Evolutionary conservation across 306 rosid species (phyloP), one percentile per base, ranked within the genome.

Genomic region (Lupinus albus): DNA sequence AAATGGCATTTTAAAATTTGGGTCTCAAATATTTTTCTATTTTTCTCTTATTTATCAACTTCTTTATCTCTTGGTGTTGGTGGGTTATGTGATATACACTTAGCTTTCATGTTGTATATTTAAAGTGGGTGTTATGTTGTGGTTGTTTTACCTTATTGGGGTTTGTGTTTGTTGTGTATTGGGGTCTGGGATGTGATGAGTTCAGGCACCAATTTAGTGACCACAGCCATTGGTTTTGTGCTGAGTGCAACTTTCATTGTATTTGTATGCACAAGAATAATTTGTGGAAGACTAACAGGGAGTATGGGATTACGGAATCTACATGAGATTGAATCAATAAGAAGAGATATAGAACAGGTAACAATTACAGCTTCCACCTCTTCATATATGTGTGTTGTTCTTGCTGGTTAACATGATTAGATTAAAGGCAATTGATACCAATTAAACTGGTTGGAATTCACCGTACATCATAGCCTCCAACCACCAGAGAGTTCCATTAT

Each of bases 211-310:
- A 89, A 89, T 82, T 80, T 87, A 84, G 65, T 84, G 55, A 93
- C 90, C 20, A 86, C 96, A 71, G 60, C 84, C 16, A 79, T 93
- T 75, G 98, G 98, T 47, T 93, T 93, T 80, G 98, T 94, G 45
- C 74, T 93, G 85, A 93, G 98, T 79, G 94, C 96, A 38, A 86
- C 96, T 52, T 93, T 93, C 81, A 93, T 93, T 57, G 88, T 93
- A 16, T 93, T 93, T 77, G 93, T 93, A 3, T 93, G 98, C 73
- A 71, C 98, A n/a, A 89, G 95, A 88, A 80, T 93, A 71, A 83
- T 93, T 54, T 93, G 97, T 80, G 96, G 91, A 38, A 88, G 98
- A 78, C 67, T 89, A 17, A 68, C 91, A 62, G 68, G 84, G 25
- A 36, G 51, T 64, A 20, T 70, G 6, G 78, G 84, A 49, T 71